These are phyloP conservation scores for Trapa incisa DNA, from an alignment of 345 rosid species.

Conservation along the genomic window DNA sequence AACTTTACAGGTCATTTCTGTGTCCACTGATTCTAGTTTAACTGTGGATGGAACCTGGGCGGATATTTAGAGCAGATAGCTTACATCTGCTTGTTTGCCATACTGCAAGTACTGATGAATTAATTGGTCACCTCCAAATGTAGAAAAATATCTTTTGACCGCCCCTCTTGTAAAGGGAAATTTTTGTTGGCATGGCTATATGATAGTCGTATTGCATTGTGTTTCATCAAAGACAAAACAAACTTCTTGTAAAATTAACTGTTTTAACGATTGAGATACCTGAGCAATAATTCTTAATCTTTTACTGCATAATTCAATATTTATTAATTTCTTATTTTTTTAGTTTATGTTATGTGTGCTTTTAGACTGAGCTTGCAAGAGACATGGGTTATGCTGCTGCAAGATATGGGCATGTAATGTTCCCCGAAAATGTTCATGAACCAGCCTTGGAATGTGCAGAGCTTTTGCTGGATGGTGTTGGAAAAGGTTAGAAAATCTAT, in stretches of 20 bases:
- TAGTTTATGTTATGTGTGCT: constrained; percentile 49
- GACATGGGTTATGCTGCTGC: constrained; percentile 96
- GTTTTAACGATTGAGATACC: background rate
- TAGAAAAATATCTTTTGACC: background rate
- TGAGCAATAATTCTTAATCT: background rate
- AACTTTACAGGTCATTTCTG: constrained; percentile 59
- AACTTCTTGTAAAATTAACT: background rate
- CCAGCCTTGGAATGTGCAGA: constrained; percentile 89
- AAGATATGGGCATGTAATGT: constrained; percentile 96
- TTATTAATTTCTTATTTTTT: constrained; percentile 2
- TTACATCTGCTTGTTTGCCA: background rate
- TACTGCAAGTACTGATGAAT: background rate
- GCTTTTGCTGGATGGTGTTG: constrained; percentile 82
- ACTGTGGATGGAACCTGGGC: background rate
- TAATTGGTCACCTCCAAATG: too few species aligned
- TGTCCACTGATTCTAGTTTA: background rate
- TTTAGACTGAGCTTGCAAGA: constrained; percentile 95
- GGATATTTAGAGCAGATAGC: background rate
- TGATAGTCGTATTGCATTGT: background rate
- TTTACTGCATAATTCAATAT: background rate
- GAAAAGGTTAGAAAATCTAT: constrained; percentile 43
- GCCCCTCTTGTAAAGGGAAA: background rate
- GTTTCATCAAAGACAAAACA: background rate
- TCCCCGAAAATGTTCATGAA: constrained; percentile 94
- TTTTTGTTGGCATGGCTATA: background rate